Base-by-base conservation (phyloP, 345 rosid genomes). In the Citrus australasica region DNA sequence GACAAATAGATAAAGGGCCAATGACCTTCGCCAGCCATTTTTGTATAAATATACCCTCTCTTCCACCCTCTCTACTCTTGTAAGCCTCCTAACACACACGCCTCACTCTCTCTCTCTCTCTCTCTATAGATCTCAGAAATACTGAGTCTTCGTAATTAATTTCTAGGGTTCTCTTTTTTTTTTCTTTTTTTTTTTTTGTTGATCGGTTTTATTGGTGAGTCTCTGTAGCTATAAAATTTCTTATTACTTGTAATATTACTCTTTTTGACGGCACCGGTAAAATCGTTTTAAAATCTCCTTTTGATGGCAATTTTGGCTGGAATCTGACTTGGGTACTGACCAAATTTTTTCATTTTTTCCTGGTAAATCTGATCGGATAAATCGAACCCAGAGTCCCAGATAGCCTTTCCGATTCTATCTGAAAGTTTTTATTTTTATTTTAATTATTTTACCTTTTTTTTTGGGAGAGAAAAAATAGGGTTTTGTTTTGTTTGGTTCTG, bases 401-500 rank as follows among this genome's bases (percentile, higher is more conserved):
- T 40, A 19, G 22, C 53, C 58, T 53, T 53, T 6, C 22, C 51
- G 51, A 13, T 3, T 46, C 51, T 46, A 53, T 53, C 58, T 17
- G 58, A 53, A 17, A 19, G 25, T 76, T 25, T 59, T 35, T 24
- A 2, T 66, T 35, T 27, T 22, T 11, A 42, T 42, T 42, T 42
- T 42, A 11, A 42, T 42, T 11, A 11, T 42, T 46, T 46, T 46
- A 46, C 16, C 17, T n/a, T 22, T 10, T 53, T 17, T 16, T 2
- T 64, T 40, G 42, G n/a, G 1, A 63, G 40, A 56, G 40, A 10
- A 55, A 37, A 72, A 81, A 61, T 79, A 76, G 77, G 69, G 80
- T 76, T 77, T 81, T 61, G 30, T 27, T 76, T 73, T 76, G 62
- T 64, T 73, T 79, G 74, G 56, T 74, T 76, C 3, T 40, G 79